A percentile compares a stretch with the other conserved stretches of the same genome.
phyloP scores from a whole-genome alignment of 352 stramenopile species.

The Lagenidium giganteum region DNA sequence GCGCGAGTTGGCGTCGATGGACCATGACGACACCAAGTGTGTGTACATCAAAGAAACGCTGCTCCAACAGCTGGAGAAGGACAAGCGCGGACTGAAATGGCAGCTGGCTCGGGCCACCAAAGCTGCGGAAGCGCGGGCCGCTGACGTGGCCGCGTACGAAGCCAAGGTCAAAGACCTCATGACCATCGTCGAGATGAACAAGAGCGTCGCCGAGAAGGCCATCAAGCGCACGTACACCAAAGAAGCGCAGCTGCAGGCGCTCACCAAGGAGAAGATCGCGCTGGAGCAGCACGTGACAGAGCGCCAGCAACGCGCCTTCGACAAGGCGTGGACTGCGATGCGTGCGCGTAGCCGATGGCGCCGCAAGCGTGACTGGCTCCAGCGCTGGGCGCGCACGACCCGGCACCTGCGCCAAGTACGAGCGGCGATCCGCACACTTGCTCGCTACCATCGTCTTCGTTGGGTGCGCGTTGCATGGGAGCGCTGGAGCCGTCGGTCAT shows the following conservation, averaged over 20 bases:
- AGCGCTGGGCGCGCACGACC: too few species aligned
- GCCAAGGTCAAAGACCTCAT: slow-evolving; percentile 57
- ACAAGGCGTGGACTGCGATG: slow-evolving; percentile 20
- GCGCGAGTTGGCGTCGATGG: too few species aligned
- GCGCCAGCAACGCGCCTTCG: slow-evolving; percentile 14
- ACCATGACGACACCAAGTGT: slow-evolving; percentile 9
- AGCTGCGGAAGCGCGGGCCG: slow-evolving; percentile 26
- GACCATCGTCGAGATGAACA: slow-evolving; percentile 67
- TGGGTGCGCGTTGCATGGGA: background rate
- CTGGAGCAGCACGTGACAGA: slow-evolving; percentile 19
- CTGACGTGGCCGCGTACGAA: slow-evolving; percentile 28
- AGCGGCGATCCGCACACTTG: background rate
- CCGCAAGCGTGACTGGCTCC: too few species aligned
- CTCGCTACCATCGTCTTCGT: background rate
- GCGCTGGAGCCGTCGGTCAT: too few species aligned
- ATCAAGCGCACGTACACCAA: slow-evolving; percentile 33
- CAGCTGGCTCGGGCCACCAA: slow-evolving; percentile 36
- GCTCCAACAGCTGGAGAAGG: slow-evolving; percentile 45
- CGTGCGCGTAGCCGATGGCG: slow-evolving; percentile 5
- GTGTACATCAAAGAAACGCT: slow-evolving; percentile 49
- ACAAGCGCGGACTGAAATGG: slow-evolving; percentile 46
- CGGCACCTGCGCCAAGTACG: background rate
- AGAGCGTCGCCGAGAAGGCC: slow-evolving; percentile 34
- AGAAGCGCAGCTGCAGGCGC: slow-evolving; percentile 22
- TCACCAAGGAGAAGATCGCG: slow-evolving; percentile 19